These are phyloP conservation scores for Paralagenidium karlingii DNA, from an alignment of 352 stramenopile species.

Conservation along the genomic window DNA sequence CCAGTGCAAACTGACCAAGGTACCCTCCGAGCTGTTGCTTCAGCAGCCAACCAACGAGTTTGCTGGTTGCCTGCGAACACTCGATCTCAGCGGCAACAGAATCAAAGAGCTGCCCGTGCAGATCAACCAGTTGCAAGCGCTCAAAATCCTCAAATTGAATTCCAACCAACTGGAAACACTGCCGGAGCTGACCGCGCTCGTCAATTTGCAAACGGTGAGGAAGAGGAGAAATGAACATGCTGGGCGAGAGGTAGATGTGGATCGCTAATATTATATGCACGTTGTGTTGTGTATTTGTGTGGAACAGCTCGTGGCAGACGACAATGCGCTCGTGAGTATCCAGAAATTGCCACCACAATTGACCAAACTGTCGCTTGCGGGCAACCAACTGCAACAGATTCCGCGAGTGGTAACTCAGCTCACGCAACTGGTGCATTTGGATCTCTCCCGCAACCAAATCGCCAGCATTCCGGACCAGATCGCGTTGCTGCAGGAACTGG, in stretches of 20 bases:
- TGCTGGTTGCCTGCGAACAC: constrained; percentile 35
- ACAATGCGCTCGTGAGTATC: constrained; percentile 46
- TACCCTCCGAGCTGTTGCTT: constrained; percentile 50
- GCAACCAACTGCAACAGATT: constrained; percentile 33
- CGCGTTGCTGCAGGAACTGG: constrained; percentile 26
- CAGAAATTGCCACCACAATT: constrained; percentile 47
- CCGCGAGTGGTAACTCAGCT: constrained; percentile 31
- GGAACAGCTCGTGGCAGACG: constrained; percentile 51
- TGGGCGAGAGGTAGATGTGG: too few species aligned
- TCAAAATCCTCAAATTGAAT: constrained; percentile 69
- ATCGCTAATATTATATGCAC: not conserved
- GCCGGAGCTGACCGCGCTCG: constrained; percentile 54
- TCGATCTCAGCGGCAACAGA: constrained; percentile 64
- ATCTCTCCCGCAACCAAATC: constrained; percentile 51
- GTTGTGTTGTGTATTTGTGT: not conserved
- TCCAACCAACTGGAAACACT: constrained; percentile 40
- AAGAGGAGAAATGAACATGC: too few species aligned
- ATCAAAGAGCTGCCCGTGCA: constrained; percentile 30
- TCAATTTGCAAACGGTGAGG: constrained; percentile 22
- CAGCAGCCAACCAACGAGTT: too few species aligned
- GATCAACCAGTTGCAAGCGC: constrained; percentile 18
- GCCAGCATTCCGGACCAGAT: constrained; percentile 27
- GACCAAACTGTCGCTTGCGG: constrained; percentile 61
- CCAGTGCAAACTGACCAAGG: constrained; percentile 57
- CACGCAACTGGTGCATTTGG: constrained; percentile 47